Evolutionary conservation across 768 basidiomycete genomes (phyloP).

Genomic region (Dioszegia crocea): DNA sequence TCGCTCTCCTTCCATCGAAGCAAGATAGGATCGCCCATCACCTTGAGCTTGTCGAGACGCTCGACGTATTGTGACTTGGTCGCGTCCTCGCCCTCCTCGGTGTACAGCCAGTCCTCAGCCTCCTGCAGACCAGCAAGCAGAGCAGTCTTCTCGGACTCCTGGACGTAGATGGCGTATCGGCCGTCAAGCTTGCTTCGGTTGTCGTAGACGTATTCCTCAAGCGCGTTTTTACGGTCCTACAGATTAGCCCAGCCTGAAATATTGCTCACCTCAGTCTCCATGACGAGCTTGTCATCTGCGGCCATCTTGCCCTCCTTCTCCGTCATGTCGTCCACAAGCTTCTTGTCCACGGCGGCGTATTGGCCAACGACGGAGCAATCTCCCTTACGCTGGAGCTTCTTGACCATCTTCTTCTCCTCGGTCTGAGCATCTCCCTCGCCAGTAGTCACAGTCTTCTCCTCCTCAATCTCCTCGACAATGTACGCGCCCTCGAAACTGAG

Average conservation of each 20-base stretch:
- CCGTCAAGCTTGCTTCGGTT: constrained; percentile 87
- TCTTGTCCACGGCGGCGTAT: constrained; percentile 63
- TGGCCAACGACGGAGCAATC: constrained; percentile 69
- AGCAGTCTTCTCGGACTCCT: constrained; percentile 69
- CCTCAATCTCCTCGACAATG: constrained; percentile 66
- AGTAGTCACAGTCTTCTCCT: constrained; percentile 70
- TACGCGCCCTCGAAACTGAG: constrained; percentile 82
- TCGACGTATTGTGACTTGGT: constrained; percentile 88
- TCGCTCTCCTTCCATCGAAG: constrained; percentile 78
- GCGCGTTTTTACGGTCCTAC: constrained; percentile 96
- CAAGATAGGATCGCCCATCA: constrained; percentile 78
- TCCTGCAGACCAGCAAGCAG: constrained; percentile 67
- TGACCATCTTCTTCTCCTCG: constrained; percentile 67
- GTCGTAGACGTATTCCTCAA: constrained; percentile 98
- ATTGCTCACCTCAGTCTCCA: constrained; percentile 79
- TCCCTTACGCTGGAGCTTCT: constrained; percentile 76
- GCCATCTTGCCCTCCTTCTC: constrained; percentile 88
- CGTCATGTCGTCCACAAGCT: constrained; percentile 61
- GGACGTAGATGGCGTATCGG: constrained; percentile 71
- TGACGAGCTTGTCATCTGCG: constrained; percentile 87
- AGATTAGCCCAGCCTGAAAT: constrained; percentile 6
- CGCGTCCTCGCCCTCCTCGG: constrained; percentile 92
- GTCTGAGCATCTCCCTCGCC: constrained; percentile 56
- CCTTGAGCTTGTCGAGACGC: constrained; percentile 77
- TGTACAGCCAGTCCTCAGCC: constrained; percentile 96